Evolutionary conservation across 2,329 filamentous ascomycete species (phyloP).

Genomic region (Ceratocystis cubensis): DNA sequence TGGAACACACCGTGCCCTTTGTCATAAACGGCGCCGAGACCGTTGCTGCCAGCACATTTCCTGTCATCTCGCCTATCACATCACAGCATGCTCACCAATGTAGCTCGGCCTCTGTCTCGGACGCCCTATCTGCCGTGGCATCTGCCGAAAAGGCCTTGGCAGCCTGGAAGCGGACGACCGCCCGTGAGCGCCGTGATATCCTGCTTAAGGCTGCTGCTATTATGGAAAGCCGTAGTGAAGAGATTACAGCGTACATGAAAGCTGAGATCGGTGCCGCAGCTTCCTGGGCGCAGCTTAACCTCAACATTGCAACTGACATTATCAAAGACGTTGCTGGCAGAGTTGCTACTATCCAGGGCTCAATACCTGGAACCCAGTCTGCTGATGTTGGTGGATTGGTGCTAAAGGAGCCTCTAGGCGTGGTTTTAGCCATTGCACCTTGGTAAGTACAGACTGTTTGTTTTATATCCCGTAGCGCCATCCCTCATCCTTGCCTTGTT

Average conservation of each 20-base stretch:
- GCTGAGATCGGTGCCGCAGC: conserved; percentile 34
- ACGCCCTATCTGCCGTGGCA: conserved; percentile 41
- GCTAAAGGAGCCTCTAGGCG: conserved; percentile 64
- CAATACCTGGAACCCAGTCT: conserved; percentile 28
- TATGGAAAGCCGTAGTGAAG: conserved; percentile 45
- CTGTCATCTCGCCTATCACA: conserved; percentile 44
- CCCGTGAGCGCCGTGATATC: conserved; percentile 51
- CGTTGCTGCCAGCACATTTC: conserved; percentile 37
- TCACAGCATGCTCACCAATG: conserved; percentile 43
- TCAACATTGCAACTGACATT: conserved; percentile 29
- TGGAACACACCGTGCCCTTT: conserved; percentile 28
- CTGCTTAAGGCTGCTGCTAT: conserved; percentile 57
- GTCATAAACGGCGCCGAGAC: conserved; percentile 36
- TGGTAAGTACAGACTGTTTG: conserved; percentile 43
- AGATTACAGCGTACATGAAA: conserved; percentile 48
- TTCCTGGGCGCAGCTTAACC: conserved; percentile 34
- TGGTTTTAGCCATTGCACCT: conserved; percentile 65
- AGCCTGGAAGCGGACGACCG: conserved; percentile 53
- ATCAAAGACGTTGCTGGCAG: conserved; percentile 35
- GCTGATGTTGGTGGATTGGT: conserved; percentile 43
- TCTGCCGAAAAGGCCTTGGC: conserved; percentile 55
- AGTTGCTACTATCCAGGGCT: conserved; percentile 31
- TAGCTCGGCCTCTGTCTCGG: conserved; percentile 42
- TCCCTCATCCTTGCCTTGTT: neutral
- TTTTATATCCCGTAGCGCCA: neutral